Evolutionary conservation across 2,329 filamentous ascomycete genomes (phyloP), one percentile per base, ranked within the genome.

Genomic region (Botryotinia globosa): DNA sequence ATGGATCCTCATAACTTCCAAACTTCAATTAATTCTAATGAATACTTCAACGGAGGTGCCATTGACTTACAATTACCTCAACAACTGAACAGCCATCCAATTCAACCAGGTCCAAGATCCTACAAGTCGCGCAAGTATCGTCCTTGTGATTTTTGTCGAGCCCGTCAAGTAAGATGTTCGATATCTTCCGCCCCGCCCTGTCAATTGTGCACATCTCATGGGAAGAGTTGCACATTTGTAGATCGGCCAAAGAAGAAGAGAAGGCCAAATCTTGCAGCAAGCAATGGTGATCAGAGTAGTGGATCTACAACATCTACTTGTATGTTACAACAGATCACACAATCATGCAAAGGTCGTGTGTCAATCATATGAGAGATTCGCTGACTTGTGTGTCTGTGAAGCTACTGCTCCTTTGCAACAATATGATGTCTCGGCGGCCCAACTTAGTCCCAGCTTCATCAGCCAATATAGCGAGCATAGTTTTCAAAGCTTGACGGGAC

Each of bases 141-240:
- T 56, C 83, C 84, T 7, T 85, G 84, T 77, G 83, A 85, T 75
- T 84, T 84, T 75, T 69, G 71, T 34, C 71, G 64, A 44, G 45
- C 48, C 32, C 64, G 71, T 39, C 71, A 72, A 72, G 64, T 72
- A 58, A 64, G 69, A 16, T 85, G 83, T 75, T 83, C 83, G 72
- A 82, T 85, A 61, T 82, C 84, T 37, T 77, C 74, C 14, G 74
- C 79, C 22, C 83, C 83, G 25, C 83, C 84, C 9, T 85, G 84
- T 74, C 81, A 82, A 69, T 77, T 84, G 14, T 85, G 84, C 72
- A 77, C 81, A n/a, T 79, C 82, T 14, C 83, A 84, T 74, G 80
- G 80, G 74, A 82, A 81, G 51, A 80, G 83, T 44, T 85, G 84
- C 76, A 85, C 83, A 4, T 85, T 85, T 75, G 78, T 85, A 32